Percentiles rank a stretch among this genome's conserved stretches.
These are phyloP conservation scores for Hordeum marinum DNA, from an alignment of 176 grass and related monocot species.

Conservation along the genomic window DNA sequence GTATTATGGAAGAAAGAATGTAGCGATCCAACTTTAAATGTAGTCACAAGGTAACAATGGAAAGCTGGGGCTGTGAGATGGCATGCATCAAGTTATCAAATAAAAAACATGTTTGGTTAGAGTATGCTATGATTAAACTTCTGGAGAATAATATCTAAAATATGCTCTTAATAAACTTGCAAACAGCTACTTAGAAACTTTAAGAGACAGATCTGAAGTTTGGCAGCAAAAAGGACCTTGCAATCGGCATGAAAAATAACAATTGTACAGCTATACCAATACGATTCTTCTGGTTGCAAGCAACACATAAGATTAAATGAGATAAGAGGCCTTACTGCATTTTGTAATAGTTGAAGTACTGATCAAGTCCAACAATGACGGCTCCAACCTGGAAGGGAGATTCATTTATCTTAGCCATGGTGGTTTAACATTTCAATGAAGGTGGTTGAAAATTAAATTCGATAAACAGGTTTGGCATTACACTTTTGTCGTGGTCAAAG, in stretches of 20 bases:
- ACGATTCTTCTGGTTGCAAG: constrained; percentile 18
- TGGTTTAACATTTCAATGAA: not conserved
- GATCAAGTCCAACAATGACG: constrained; percentile 91
- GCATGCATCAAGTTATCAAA: constrained; percentile 2
- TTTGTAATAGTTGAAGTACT: constrained; percentile 97
- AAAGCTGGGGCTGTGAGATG: not conserved
- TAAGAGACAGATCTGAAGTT: not conserved
- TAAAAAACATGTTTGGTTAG: constrained; percentile 8
- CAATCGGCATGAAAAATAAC: not conserved
- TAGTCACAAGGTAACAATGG: not conserved
- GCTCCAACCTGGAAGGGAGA: constrained; percentile 77
- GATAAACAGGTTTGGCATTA: constrained; percentile 40
- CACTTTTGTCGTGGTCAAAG: constrained; percentile 87
- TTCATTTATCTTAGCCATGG: not conserved
- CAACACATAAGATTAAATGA: constrained; percentile 25
- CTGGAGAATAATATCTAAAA: not conserved
- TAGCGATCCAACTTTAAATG: not conserved
- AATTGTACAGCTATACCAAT: not conserved
- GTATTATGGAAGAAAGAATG: not conserved
- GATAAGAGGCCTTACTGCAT: constrained; percentile 59
- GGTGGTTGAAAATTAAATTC: not conserved
- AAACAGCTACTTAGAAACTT: not conserved
- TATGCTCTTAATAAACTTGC: constrained; percentile 4
- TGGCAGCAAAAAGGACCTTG: not conserved
- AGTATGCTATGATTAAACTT: not conserved